Conservation (phyloP, 2,329 filamentous ascomycete species). For the Aspergillus hortae region DNA sequence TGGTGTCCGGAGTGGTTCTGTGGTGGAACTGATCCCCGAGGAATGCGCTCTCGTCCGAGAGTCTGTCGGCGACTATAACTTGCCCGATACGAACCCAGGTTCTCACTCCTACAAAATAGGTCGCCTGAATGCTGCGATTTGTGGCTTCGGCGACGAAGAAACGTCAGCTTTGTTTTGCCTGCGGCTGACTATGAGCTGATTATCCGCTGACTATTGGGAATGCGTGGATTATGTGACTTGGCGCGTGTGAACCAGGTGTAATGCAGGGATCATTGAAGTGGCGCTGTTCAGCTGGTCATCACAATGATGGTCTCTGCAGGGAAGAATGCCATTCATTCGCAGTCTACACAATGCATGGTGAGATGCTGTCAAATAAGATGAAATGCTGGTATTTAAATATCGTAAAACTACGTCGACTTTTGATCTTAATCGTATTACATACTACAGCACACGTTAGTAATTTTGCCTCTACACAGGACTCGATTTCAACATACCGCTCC, state of each 20-base stretch:
- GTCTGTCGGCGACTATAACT: not conserved
- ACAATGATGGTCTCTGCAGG: not conserved
- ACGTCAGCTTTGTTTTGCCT: too few species aligned
- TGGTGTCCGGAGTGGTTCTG: not conserved
- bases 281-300: not conserved
- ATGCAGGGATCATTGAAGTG: too few species aligned
- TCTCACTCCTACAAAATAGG: too few species aligned
- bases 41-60: too few species aligned
- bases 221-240: not conserved
- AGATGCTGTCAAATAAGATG: not conserved
- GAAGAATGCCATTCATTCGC: not conserved
- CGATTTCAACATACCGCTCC: constrained; percentile 43
- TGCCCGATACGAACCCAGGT: too few species aligned
- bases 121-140: too few species aligned
- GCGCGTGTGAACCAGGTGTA: not conserved
- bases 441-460: not conserved
- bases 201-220: not conserved
- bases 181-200: too few species aligned
- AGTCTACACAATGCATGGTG: not conserved
- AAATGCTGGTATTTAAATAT: constrained; percentile 1
- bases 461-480: not conserved
- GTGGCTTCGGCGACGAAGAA: too few species aligned
- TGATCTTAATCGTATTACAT: not conserved
- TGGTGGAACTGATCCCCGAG: not conserved
- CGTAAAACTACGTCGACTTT: constrained; percentile 1